Evolutionary conservation across 352 stramenopile genomes (phyloP).

Genomic region (Pythium brassicae): DNA sequence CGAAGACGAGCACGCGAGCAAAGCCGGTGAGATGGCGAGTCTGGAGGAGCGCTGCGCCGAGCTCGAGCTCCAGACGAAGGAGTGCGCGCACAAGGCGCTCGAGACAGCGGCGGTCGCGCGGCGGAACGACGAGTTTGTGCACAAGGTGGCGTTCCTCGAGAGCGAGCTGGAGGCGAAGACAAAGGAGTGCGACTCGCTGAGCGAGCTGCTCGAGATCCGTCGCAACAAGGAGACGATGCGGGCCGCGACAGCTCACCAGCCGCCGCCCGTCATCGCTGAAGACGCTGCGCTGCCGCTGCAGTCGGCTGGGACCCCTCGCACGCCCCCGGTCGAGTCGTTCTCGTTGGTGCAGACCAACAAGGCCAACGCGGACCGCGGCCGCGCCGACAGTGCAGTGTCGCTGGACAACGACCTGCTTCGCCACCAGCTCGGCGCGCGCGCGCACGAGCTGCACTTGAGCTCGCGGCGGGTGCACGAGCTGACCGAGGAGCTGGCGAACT

Average conservation of each 20-base stretch:
- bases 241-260: too few species aligned
- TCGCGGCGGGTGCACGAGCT: constrained; percentile 39
- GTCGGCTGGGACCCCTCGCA: neutral
- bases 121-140: constrained; percentile 44
- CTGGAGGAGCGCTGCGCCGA: constrained; percentile 55
- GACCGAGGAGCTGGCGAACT: constrained; percentile 40
- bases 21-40: constrained; percentile 39
- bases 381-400: constrained; percentile 15
- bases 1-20: constrained; percentile 58
- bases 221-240: constrained; percentile 6
- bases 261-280: constrained; percentile 1
- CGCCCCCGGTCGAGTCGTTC: neutral
- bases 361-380: neutral
- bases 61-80: constrained; percentile 34
- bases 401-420: constrained; percentile 50
- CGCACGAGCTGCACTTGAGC: constrained; percentile 40
- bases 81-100: constrained; percentile 34
- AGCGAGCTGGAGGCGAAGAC: constrained; percentile 43
- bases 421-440: constrained; percentile 48
- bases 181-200: constrained; percentile 46
- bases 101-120: constrained; percentile 32
- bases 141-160: constrained; percentile 47
- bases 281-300: constrained; percentile 1
- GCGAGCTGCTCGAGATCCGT: constrained; percentile 22
- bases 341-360: neutral